Conservation (phyloP, 1,284 basidiomycete species). For the Apiotrichum gracile region DNA sequence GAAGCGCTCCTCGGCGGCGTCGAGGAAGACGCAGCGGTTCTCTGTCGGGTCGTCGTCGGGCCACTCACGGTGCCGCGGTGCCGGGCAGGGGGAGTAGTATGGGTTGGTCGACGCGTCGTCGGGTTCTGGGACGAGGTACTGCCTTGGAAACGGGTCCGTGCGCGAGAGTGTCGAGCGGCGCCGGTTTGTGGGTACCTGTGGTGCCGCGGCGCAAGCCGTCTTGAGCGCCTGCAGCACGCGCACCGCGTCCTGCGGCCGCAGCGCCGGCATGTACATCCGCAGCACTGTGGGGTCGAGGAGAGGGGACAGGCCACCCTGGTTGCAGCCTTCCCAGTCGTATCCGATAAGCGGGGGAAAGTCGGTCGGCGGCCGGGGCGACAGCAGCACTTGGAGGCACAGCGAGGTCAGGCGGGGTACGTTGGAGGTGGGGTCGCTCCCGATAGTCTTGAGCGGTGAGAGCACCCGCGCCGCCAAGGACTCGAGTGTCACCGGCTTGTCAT, state of each 20-base stretch:
- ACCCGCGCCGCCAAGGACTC: neutral
- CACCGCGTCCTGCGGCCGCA: conserved; percentile 13
- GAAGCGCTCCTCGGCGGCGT: conserved; percentile 40
- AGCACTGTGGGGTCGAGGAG: conserved; percentile 29
- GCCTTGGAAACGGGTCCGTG: conserved; percentile 26
- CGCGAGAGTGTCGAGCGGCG: neutral
- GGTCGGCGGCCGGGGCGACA: conserved; percentile 32
- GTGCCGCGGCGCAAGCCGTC: conserved; percentile 12
- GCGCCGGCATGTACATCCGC: conserved; percentile 18
- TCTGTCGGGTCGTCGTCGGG: neutral
- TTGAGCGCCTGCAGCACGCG: conserved; percentile 27
- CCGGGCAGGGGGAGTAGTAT: conserved; percentile 40
- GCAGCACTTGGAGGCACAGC: conserved; percentile 33
- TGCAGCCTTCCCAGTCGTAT: conserved; percentile 31
- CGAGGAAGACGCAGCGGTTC: conserved; percentile 34
- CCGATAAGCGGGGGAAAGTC: conserved; percentile 37
- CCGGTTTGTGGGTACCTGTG: neutral
- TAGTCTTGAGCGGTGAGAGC: neutral
- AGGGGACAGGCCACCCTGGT: conserved; percentile 22
- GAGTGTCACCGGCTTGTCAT: neutral
- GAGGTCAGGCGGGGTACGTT: conserved; percentile 26
- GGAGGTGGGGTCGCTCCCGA: neutral
- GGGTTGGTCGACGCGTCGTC: conserved; percentile 44
- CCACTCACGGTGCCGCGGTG: conserved; percentile 31
- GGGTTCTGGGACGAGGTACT: conserved; percentile 17